Conservation (phyloP, 306 rosid species). For the Boehmeria nivea region DNA sequence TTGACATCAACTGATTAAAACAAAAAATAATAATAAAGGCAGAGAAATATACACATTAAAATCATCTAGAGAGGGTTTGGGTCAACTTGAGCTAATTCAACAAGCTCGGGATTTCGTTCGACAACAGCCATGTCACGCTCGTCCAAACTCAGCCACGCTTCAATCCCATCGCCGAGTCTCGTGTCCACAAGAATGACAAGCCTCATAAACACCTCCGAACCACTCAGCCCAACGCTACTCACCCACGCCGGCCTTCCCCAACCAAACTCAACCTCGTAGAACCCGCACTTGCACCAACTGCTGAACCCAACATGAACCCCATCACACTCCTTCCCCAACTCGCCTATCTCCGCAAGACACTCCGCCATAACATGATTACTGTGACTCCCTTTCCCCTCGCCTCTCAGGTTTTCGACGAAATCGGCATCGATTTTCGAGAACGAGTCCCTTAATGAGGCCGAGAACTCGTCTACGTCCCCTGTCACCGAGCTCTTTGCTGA, state of each 20-base stretch:
- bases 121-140: slow-evolving; percentile 23
- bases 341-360: slow-evolving; percentile 11
- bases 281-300: slow-evolving; percentile 38
- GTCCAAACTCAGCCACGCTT: slow-evolving; percentile 31
- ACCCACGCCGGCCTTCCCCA: slow-evolving; percentile 41
- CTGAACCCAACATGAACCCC: slow-evolving; percentile 26
- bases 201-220: slow-evolving; percentile 19
- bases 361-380: slow-evolving; percentile 4
- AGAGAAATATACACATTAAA: too few relatives aligned
- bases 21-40: too few relatives aligned
- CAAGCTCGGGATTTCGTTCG: slow-evolving; percentile 15
- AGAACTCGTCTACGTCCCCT: background rate
- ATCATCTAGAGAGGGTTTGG: slow-evolving; percentile 20
- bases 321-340: background rate
- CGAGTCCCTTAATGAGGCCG: slow-evolving; percentile 17
- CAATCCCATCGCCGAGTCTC: slow-evolving; percentile 23
- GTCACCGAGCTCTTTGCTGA: background rate
- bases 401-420: slow-evolving; percentile 13
- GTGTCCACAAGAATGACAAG: slow-evolving; percentile 22
- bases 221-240: slow-evolving; percentile 15
- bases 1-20: too few relatives aligned
- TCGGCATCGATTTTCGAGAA: slow-evolving; percentile 18
- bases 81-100: slow-evolving; percentile 16
- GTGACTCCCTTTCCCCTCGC: slow-evolving; percentile 2
- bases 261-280: slow-evolving; percentile 30